These are phyloP conservation scores for Austroboletus niveus DNA, from an alignment of 1,284 basidiomycete genomes.

Conservation along the genomic window DNA sequence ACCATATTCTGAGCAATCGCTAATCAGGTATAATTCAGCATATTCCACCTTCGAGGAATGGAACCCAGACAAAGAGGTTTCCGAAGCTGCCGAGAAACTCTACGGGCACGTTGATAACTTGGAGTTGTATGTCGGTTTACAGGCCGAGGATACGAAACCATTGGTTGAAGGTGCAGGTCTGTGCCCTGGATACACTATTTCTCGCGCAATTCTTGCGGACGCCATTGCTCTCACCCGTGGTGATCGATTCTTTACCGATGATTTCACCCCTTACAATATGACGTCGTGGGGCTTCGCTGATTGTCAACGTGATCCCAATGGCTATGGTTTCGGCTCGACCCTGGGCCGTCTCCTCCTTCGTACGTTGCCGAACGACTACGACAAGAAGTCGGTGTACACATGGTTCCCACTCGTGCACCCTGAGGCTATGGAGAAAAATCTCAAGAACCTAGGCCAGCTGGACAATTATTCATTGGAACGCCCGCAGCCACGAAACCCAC, in stretches of 20 bases:
- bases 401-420: constrained; percentile 88
- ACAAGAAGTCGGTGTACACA: constrained; percentile 70
- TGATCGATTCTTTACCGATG: constrained; percentile 80
- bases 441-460: constrained; percentile 53
- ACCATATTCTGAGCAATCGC: neutral
- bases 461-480: constrained; percentile 53
- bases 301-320: constrained; percentile 66
- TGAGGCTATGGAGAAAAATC: constrained; percentile 56
- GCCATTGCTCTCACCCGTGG: constrained; percentile 84
- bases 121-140: constrained; percentile 79
- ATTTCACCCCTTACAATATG: constrained; percentile 78
- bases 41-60: constrained; percentile 75
- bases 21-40: constrained; percentile 32
- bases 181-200: constrained; percentile 83
- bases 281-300: constrained; percentile 83
- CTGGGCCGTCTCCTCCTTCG: constrained; percentile 74
- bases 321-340: constrained; percentile 70
- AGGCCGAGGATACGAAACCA: constrained; percentile 73
- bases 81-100: constrained; percentile 70
- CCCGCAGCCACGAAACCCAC: constrained; percentile 35
- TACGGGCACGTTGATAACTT: constrained; percentile 77
- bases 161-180: constrained; percentile 76
- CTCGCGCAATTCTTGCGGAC: constrained; percentile 84
- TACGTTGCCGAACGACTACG: constrained; percentile 67
- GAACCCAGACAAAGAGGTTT: constrained; percentile 76